Percentiles rank a stretch among this genome's conserved stretches.
phyloP scores from a whole-genome alignment of 768 basidiomycete genomes.

The Boletus rubescentipes region DNA sequence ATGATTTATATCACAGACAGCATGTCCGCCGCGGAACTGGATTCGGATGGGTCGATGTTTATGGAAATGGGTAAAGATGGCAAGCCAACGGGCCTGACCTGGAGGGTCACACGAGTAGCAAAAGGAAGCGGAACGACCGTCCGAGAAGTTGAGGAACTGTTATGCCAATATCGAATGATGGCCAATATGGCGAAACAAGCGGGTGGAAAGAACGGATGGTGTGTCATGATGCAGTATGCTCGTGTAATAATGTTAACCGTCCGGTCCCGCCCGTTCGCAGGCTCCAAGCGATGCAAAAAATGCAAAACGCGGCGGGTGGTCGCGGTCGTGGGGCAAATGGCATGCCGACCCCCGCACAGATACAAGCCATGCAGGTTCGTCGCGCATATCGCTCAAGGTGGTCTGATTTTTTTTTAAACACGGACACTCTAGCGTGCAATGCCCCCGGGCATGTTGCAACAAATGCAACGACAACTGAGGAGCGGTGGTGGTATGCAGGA shows the following conservation, averaged over 20 bases:
- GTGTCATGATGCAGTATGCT: constrained; percentile 23
- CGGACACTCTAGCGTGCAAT: constrained; percentile 67
- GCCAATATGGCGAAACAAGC: constrained; percentile 98
- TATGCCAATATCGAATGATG: constrained; percentile 99
- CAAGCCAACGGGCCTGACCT: constrained; percentile 83
- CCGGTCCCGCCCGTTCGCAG: constrained; percentile 32
- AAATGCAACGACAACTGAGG: constrained; percentile 83
- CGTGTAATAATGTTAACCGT: constrained; percentile 5
- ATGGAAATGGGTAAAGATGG: constrained; percentile 82
- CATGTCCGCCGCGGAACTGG: constrained; percentile 91
- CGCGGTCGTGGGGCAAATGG: constrained; percentile 85
- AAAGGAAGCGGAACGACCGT: constrained; percentile 93
- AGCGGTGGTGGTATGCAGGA: constrained; percentile 91
- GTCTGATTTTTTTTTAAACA: constrained; percentile 5
- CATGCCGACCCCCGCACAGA: constrained; percentile 90
- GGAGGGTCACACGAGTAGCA: constrained; percentile 88
- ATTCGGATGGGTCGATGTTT: constrained; percentile 92
- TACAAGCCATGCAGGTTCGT: constrained; percentile 89
- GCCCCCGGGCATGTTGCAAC: constrained; percentile 93
- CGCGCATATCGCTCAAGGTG: not conserved
- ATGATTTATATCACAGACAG: constrained; percentile 99
- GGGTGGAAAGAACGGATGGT: constrained; percentile 96
- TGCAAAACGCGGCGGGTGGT: constrained; percentile 84
- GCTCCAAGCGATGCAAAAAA: constrained; percentile 88
- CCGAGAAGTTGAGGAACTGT: constrained; percentile 94